These are phyloP conservation scores for Stachybotrys echinatus DNA, from an alignment of 2,329 filamentous ascomycete genomes.

Conservation along the genomic window DNA sequence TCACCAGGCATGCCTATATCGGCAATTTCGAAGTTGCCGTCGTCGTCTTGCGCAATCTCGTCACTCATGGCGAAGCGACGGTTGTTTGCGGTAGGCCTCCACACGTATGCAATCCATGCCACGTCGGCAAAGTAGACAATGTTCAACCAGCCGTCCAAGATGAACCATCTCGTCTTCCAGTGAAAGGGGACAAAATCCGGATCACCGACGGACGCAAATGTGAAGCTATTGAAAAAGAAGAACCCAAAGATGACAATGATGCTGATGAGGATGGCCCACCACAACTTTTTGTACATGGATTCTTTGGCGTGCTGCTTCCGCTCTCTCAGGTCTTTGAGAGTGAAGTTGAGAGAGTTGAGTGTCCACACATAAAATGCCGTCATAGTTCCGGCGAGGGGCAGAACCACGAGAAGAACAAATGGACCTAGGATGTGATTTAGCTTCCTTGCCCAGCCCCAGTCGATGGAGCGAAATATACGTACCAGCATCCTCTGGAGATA, in stretches of 20 bases:
- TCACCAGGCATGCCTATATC: constrained; percentile 75
- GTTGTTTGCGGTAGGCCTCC: constrained; percentile 95
- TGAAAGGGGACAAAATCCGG: constrained; percentile 92
- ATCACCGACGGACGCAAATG: constrained; percentile 78
- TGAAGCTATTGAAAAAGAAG: constrained; percentile 97
- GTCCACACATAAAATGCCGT: constrained; percentile 99
- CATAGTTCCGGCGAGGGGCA: constrained; percentile 84
- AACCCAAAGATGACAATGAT: constrained; percentile 96
- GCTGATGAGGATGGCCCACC: constrained; percentile 92
- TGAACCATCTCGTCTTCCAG: constrained; percentile 97
- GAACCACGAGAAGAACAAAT: constrained; percentile 85
- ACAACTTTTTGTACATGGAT: constrained; percentile 94
- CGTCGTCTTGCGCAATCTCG: constrained; percentile 96
- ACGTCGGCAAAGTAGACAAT: constrained; percentile 94
- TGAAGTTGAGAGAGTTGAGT: constrained; percentile 87
- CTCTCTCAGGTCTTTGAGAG: constrained; percentile 92
- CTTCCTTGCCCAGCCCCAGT: background rate
- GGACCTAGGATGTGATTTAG: constrained; percentile 51
- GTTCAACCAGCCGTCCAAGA: constrained; percentile 96
- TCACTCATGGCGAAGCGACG: constrained; percentile 98
- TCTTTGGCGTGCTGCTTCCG: constrained; percentile 93
- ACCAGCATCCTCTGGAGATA: constrained; percentile 82
- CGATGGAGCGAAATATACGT: constrained; percentile 19
- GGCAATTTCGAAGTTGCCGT: constrained; percentile 89
- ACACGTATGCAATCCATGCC: constrained; percentile 88